These are phyloP conservation scores for Aschersonia sp. DNA, from an alignment of 2,329 filamentous ascomycete genomes.

Conservation along the genomic window DNA sequence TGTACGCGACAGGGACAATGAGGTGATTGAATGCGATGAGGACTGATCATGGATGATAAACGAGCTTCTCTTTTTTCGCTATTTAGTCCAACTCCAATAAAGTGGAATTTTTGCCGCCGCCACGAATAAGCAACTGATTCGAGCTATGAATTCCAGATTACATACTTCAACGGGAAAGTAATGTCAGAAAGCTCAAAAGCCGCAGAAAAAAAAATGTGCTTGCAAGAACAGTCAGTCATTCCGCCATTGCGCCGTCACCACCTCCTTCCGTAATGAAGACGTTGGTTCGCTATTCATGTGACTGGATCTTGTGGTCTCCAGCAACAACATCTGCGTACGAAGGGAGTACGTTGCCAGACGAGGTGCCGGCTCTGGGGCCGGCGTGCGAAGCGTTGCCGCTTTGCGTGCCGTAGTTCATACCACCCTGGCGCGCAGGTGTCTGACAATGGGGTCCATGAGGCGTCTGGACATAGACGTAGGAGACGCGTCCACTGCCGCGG, in stretches of 20 bases:
- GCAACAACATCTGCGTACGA: conserved; percentile 82
- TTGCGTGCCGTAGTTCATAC: conserved; percentile 9
- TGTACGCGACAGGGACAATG: conserved; percentile 14
- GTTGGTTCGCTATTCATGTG: conserved; percentile 11
- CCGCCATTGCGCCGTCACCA: not conserved
- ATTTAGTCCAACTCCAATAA: too few relatives aligned
- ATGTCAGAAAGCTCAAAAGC: not conserved
- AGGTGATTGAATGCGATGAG: not conserved
- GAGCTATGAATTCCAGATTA: too few relatives aligned
- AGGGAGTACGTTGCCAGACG: conserved; percentile 43
- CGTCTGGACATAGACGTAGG: conserved; percentile 62
- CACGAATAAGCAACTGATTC: too few relatives aligned
- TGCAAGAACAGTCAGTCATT: too few relatives aligned
- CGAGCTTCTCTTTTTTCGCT: too few relatives aligned
- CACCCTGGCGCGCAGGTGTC: conserved; percentile 9
- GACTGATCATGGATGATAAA: too few relatives aligned
- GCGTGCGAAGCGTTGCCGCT: conserved; percentile 13
- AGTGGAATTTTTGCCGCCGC: too few relatives aligned
- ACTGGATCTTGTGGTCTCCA: conserved; percentile 83
- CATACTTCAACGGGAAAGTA: too few relatives aligned
- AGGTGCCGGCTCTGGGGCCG: conserved; percentile 24
- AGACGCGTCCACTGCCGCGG: conserved; percentile 36
- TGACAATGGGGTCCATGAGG: conserved; percentile 22
- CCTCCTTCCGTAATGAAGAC: not conserved
- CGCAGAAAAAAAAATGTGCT: not conserved